A percentile compares a stretch with the other conserved stretches of the same genome.
Conservation (phyloP, 2,329 filamentous ascomycete genomes). For the Beauveria rudraprayagi region DNA sequence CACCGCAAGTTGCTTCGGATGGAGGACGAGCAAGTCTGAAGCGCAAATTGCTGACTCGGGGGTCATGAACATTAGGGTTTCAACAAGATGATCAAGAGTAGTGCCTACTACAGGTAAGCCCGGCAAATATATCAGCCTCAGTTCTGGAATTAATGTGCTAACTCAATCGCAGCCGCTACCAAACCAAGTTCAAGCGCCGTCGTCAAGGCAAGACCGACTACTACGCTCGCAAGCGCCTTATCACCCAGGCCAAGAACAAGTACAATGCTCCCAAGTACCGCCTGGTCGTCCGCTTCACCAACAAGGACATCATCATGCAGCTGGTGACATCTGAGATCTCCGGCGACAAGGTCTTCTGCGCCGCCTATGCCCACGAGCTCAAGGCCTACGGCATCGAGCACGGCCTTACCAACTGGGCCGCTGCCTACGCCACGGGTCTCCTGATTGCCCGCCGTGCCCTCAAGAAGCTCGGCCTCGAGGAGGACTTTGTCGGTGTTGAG, state of each 20-base stretch:
- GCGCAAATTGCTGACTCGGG: constrained; percentile 99
- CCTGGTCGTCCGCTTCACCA: constrained; percentile 97
- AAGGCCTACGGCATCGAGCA: constrained; percentile 95
- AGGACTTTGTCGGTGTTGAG: constrained; percentile 91
- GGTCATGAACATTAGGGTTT: constrained; percentile 59
- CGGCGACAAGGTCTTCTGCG: constrained; percentile 92
- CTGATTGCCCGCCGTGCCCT: constrained; percentile 94
- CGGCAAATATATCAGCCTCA: neutral
- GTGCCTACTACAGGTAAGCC: constrained; percentile 94
- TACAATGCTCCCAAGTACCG: constrained; percentile 99
- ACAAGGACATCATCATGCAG: constrained; percentile 98
- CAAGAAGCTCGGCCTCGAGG: constrained; percentile 92
- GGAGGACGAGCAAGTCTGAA: constrained; percentile 64
- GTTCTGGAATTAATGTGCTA: constrained; percentile 14
- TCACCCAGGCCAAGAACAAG: constrained; percentile 99
- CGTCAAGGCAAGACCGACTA: constrained; percentile 98
- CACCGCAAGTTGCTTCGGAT: constrained; percentile 98
- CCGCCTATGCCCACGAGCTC: constrained; percentile 96
- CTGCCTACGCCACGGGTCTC: constrained; percentile 93
- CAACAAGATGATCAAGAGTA: constrained; percentile 95
- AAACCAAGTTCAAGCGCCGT: constrained; percentile 99
- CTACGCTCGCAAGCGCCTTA: constrained; percentile 98
- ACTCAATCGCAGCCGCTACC: constrained; percentile 67
- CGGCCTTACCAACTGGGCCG: constrained; percentile 99
- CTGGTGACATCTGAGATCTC: constrained; percentile 93